Conservation (phyloP, 129 eudicot genomes). For the Calendula officinalis region DNA sequence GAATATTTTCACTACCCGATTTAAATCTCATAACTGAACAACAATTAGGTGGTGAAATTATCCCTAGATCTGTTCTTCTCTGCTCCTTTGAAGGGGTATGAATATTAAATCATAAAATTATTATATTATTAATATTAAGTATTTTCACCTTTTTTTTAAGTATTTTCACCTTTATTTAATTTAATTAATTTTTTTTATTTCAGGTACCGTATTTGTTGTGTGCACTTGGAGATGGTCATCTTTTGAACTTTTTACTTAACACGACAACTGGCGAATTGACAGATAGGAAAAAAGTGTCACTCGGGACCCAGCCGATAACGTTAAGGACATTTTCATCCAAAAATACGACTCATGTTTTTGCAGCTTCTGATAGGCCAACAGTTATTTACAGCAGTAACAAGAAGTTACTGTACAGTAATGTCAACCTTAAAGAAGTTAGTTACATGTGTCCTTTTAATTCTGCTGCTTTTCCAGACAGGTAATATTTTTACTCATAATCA, state of each 20-base stretch:
- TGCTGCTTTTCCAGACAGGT: constrained; percentile 98
- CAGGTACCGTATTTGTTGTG: constrained; percentile 93
- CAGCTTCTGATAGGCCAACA: constrained; percentile 96
- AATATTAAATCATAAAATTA: background rate
- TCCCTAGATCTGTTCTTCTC: constrained; percentile 94
- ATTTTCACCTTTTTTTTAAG: background rate
- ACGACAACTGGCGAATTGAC: constrained; percentile 60
- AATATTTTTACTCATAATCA: background rate
- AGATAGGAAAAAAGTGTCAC: constrained; percentile 90
- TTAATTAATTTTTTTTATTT: constrained; percentile 13
- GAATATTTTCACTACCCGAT: constrained; percentile 86
- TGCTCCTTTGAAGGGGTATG: constrained; percentile 98
- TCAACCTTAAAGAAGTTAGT: constrained; percentile 94
- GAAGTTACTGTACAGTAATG: constrained; percentile 89
- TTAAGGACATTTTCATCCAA: constrained; percentile 86
- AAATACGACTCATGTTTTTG: constrained; percentile 85
- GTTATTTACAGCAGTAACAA: constrained; percentile 97
- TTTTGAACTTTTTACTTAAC: constrained; percentile 75
- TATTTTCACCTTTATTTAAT: background rate
- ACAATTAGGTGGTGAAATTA: constrained; percentile 92
- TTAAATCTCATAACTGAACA: constrained; percentile 77
- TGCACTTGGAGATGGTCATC: constrained; percentile 99
- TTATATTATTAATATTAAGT: background rate
- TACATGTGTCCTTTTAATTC: constrained; percentile 97
- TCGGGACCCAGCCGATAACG: constrained; percentile 91